Conservation (phyloP, 1,139 yeast species). For the Zygotorulaspora mrakii region DNA sequence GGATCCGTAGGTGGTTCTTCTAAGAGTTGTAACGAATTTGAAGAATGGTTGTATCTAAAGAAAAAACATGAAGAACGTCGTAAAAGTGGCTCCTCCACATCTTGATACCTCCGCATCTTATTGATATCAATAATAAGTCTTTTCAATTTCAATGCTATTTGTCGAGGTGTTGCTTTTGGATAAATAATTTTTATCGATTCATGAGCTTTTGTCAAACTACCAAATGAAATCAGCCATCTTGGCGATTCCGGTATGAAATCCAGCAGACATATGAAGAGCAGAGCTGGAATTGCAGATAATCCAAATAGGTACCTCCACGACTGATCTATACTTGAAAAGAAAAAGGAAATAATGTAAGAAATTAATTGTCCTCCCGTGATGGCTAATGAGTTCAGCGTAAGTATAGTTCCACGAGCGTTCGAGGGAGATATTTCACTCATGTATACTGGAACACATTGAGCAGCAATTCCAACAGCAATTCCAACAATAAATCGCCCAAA, state of each 20-base stretch:
- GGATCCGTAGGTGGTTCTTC: conserved; percentile 2
- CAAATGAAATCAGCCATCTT: conserved; percentile 46
- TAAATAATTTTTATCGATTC: conserved; percentile 38
- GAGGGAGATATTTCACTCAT: conserved; percentile 45
- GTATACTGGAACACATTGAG: conserved; percentile 44
- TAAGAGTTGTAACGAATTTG: background rate
- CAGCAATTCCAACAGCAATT: conserved; percentile 43
- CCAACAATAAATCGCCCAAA: conserved; percentile 43
- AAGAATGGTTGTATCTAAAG: conserved; percentile 1
- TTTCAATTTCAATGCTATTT: conserved; percentile 33
- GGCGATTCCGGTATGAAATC: conserved; percentile 59
- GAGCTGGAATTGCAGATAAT: conserved; percentile 42
- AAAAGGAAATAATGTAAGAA: conserved; percentile 40
- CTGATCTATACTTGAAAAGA: conserved; percentile 24
- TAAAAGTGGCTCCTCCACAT: conserved; percentile 14
- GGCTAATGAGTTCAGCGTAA: conserved; percentile 42
- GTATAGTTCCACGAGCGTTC: conserved; percentile 39
- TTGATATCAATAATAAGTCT: conserved; percentile 35
- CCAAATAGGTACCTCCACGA: conserved; percentile 46
- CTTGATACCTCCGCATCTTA: conserved; percentile 21
- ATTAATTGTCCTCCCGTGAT: conserved; percentile 47
- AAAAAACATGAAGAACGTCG: conserved; percentile 7
- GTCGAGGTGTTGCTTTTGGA: conserved; percentile 38
- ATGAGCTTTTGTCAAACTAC: conserved; percentile 41
- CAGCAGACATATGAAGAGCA: conserved; percentile 37